Evolutionary conservation across 192 early-diverging fungal genomes (phyloP).

Genomic region (Bifiguratus adelaidae): DNA sequence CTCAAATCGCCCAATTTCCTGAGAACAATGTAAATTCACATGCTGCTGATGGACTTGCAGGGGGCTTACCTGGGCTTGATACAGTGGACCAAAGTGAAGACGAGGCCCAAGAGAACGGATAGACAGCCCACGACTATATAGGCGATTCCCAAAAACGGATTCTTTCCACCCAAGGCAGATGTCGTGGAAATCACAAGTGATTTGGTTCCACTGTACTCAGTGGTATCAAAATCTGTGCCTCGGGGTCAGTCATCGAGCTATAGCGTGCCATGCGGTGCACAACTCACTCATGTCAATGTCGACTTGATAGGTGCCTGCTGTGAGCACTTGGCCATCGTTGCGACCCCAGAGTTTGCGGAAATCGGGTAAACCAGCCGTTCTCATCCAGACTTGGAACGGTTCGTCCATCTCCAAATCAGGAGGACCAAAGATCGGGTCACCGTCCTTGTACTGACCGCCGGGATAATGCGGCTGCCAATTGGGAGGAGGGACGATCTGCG

Average conservation of each 20-base stretch:
- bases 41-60: neutral
- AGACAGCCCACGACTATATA: constrained; percentile 87
- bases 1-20: constrained; percentile 9
- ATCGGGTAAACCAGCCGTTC: constrained; percentile 83
- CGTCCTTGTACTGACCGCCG: constrained; percentile 23
- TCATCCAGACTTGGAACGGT: constrained; percentile 94
- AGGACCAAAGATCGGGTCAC: constrained; percentile 38
- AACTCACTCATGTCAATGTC: constrained; percentile 58
- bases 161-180: constrained; percentile 89
- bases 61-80: constrained; percentile 72
- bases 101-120: constrained; percentile 80
- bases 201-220: constrained; percentile 85
- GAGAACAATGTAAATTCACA: neutral
- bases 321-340: constrained; percentile 47
- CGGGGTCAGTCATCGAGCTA: neutral
- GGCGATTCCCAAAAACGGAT: constrained; percentile 91
- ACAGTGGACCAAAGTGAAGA: constrained; percentile 83
- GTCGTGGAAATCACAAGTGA: constrained; percentile 89
- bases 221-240: constrained; percentile 70
- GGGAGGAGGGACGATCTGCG: constrained; percentile 66
- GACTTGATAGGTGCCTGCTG: constrained; percentile 57
- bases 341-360: constrained; percentile 90
- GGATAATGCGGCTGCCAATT: constrained; percentile 66
- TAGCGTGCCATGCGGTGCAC: too few relatives aligned
- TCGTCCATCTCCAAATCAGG: constrained; percentile 61